These are phyloP conservation scores for Laetiporus sulphureus DNA, from an alignment of 1,284 basidiomycete species.

Conservation along the genomic window DNA sequence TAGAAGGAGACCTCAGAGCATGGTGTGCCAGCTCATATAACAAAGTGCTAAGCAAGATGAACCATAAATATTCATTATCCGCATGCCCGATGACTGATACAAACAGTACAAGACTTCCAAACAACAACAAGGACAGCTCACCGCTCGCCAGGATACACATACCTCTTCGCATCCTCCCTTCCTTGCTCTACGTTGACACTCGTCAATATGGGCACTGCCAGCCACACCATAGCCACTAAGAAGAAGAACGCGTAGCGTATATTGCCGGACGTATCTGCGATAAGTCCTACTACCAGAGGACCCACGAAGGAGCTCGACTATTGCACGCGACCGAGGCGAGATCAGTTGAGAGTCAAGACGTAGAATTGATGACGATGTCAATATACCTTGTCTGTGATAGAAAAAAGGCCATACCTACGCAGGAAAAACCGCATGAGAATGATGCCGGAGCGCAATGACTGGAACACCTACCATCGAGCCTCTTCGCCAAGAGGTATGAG, in stretches of 20 bases:
- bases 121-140: background rate
- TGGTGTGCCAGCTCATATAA: too few species aligned
- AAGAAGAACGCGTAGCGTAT: slow-evolving; percentile 89
- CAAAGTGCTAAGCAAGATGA: background rate
- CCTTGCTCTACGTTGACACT: slow-evolving; percentile 67
- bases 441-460: background rate
- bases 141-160: slow-evolving; percentile 18
- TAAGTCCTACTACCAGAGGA: slow-evolving; percentile 77
- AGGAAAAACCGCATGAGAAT: background rate
- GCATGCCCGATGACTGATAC: too few species aligned
- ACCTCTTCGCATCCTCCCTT: slow-evolving; percentile 55
- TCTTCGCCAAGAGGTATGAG: slow-evolving; percentile 75
- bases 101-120: too few species aligned
- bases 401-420: slow-evolving; percentile 67
- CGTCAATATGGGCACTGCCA: slow-evolving; percentile 70
- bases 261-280: slow-evolving; percentile 82
- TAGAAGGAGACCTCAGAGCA: too few species aligned
- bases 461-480: slow-evolving; percentile 54
- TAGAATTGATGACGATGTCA: slow-evolving; percentile 1
- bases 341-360: too few species aligned
- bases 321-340: background rate
- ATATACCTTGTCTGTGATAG: slow-evolving; percentile 80
- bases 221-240: slow-evolving; percentile 72
- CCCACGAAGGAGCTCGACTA: slow-evolving; percentile 87
- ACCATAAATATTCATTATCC: background rate